These are phyloP conservation scores for Neofusicoccum parvum DNA, from an alignment of 2,329 filamentous ascomycete genomes.

Conservation along the genomic window DNA sequence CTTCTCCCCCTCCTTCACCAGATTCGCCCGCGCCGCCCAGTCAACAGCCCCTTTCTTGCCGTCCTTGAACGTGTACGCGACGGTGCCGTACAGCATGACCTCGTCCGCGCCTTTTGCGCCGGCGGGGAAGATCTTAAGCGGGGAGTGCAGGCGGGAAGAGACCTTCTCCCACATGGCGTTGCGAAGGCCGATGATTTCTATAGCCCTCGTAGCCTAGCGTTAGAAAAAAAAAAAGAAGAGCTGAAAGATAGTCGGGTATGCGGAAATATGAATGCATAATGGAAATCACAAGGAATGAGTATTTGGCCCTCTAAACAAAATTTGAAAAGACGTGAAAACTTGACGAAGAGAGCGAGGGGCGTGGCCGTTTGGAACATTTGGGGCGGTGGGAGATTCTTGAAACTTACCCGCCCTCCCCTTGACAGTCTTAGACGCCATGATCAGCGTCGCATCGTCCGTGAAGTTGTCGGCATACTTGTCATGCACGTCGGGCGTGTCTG, in stretches of 20 bases:
- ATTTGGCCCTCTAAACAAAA: too few species aligned
- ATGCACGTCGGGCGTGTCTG: conserved; percentile 52
- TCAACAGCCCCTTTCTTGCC: conserved; percentile 50
- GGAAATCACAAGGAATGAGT: too few species aligned
- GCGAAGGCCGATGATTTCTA: conserved; percentile 55
- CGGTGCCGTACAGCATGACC: conserved; percentile 58
- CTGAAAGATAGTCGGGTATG: neutral
- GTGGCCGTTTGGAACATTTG: too few species aligned
- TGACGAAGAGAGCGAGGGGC: too few species aligned
- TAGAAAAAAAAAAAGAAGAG: neutral
- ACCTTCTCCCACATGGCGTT: conserved; percentile 58
- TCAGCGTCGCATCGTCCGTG: conserved; percentile 51
- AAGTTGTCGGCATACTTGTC: conserved; percentile 52
- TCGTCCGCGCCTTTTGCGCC: conserved; percentile 46
- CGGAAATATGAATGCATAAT: too few species aligned
- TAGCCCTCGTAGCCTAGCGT: neutral
- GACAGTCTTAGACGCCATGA: conserved; percentile 55
- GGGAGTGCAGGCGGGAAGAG: conserved; percentile 47
- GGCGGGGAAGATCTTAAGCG: conserved; percentile 54
- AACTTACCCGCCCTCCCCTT: conserved; percentile 48
- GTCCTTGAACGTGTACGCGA: conserved; percentile 56
- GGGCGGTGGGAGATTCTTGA: too few species aligned
- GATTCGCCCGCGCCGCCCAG: conserved; percentile 58
- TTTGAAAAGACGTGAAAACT: too few species aligned
- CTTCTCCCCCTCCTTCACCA: conserved; percentile 54